Evolutionary conservation across 2,329 filamentous ascomycete genomes (phyloP), one percentile per base, ranked within the genome.

Genomic region (Fusarium pseudocircinatum): DNA sequence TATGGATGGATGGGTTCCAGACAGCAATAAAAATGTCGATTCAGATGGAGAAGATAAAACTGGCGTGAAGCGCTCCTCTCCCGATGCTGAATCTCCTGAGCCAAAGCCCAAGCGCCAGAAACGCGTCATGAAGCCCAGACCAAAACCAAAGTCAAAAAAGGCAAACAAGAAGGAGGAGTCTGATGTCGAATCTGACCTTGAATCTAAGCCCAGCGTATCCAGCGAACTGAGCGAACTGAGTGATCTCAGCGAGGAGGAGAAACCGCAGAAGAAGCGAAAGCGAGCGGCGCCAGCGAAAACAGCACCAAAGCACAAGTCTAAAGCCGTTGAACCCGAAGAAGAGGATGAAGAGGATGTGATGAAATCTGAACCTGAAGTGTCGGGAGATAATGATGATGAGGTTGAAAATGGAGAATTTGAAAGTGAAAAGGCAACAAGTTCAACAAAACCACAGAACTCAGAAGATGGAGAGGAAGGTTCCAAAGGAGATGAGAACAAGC

Each of bases 71-170:
- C 79, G 82, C 14, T 76, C 78, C 40, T 81, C 81, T 22, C 69
- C 78, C 52, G 83, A 83, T 37, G 64, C 75, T 16, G 73, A 76
- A 34, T 80, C 83, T 18, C 83, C 83, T 34, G 74, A 79, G 34
- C 78, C 83, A 12, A 83, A 84, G 39, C 76, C 83, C 11, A 84
- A 84, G 67, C 83, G 84, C 30, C 81, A 80, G 50, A 86, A 84
- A 75, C 77, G 80, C 7, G 73, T 78, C 7, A 73, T 79, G 11
- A 81, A 79, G 37, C 74, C 75, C 57, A 73, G 67, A 54, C 75
- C 79, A 24, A 81, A 79, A 43, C 74, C 75, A 59, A 72, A 67
- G 59, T 52, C 68, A 80, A 82, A 70, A 26, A 70, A 82, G 59
- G 44, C 44, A 16, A 34, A 47, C 26, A 77, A 69, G 49, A 80